phyloP scores from a whole-genome alignment of 495 filamentous ascomycete genomes.

The Neurospora sp. region DNA sequence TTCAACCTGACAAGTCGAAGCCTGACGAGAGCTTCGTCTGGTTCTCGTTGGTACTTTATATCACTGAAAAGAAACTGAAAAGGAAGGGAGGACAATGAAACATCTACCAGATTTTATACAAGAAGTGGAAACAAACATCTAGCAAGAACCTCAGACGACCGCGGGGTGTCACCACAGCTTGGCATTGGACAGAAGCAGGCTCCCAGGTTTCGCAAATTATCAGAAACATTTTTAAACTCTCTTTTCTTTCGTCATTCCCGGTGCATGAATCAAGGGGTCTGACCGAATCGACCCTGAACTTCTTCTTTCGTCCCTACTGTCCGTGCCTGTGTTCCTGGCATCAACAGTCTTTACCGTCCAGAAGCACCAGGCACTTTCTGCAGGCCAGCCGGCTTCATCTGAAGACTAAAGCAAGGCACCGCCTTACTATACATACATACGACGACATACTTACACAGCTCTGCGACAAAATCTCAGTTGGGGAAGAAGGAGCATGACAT shows the following conservation, averaged over 20 bases:
- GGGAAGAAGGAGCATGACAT: background rate
- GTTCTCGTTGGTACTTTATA: background rate
- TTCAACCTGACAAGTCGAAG: background rate
- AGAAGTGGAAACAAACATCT: background rate
- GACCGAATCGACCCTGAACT: background rate
- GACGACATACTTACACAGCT: background rate
- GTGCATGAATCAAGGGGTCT: background rate
- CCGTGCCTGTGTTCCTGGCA: background rate
- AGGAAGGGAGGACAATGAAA: background rate
- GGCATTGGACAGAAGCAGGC: background rate
- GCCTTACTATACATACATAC: background rate
- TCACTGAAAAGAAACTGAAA: background rate
- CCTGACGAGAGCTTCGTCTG: background rate
- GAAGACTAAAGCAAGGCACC: background rate
- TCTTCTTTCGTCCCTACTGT: background rate
- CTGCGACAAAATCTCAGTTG: background rate
- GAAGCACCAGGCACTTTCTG: background rate
- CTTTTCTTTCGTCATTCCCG: background rate
- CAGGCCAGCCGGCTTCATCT: background rate
- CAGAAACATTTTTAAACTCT: background rate
- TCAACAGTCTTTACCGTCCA: background rate
- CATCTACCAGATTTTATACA: background rate
- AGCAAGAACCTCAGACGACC: background rate
- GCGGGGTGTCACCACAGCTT: background rate
- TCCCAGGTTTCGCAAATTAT: background rate